Conservation (phyloP, 2,329 filamentous ascomycete species). For the Colletotrichum sp. region DNA sequence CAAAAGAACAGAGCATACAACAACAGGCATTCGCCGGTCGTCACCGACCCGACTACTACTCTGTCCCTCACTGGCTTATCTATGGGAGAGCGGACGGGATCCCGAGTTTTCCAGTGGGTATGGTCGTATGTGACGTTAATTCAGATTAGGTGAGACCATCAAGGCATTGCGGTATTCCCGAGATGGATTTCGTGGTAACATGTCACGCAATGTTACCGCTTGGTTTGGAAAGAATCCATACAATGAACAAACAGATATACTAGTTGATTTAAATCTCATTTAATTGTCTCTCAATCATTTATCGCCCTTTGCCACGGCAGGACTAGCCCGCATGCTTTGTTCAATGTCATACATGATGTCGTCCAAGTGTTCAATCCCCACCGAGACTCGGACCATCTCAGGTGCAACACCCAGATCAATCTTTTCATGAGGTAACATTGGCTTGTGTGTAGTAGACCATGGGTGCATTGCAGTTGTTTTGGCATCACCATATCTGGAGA, state of each 20-base stretch:
- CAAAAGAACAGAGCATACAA: background rate
- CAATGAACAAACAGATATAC: background rate
- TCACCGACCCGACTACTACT: background rate
- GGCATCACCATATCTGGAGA: background rate
- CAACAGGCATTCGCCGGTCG: background rate
- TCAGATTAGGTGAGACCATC: accelerated
- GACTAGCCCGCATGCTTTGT: background rate
- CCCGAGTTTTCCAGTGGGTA: background rate
- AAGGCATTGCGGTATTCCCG: background rate
- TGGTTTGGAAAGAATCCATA: background rate
- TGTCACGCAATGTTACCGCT: background rate
- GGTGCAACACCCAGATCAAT: conserved; percentile 51
- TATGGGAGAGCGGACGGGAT: background rate
- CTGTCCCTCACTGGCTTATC: background rate
- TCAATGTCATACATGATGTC: background rate
- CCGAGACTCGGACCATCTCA: background rate
- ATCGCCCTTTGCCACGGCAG: background rate
- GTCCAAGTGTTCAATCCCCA: background rate
- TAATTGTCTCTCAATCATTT: background rate
- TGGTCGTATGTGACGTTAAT: accelerated
- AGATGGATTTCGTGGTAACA: background rate
- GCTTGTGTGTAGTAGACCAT: background rate
- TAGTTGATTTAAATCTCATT: background rate
- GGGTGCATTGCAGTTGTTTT: background rate
- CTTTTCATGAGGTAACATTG: conserved; percentile 43